Evolutionary conservation across 768 basidiomycete species (phyloP).

Genomic region (Boletus fagicola): DNA sequence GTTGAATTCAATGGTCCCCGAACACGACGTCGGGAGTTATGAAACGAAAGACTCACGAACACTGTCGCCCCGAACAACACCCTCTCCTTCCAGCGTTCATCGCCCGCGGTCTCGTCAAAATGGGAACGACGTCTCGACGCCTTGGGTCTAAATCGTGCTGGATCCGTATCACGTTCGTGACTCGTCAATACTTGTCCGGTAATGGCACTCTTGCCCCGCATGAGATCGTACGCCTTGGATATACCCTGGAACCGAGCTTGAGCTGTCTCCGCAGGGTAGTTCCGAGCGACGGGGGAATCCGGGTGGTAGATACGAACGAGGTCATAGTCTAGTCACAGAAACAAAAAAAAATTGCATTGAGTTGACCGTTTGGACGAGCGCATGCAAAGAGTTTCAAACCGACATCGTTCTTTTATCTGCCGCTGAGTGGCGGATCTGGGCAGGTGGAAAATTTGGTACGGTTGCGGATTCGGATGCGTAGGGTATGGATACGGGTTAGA

Average conservation of each 20-base stretch:
- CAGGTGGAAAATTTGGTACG: conserved; percentile 64
- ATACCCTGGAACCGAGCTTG: conserved; percentile 71
- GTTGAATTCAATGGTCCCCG: background rate
- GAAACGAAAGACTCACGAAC: conserved; percentile 37
- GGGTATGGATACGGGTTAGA: conserved; percentile 51
- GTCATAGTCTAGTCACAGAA: conserved; percentile 57
- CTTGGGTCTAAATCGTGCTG: conserved; percentile 43
- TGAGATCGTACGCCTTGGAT: conserved; percentile 61
- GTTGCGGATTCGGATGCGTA: conserved; percentile 47
- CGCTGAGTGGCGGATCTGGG: conserved; percentile 47
- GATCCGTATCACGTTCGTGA: conserved; percentile 28
- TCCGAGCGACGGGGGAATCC: conserved; percentile 51
- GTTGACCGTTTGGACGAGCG: background rate
- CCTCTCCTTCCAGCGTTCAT: conserved; percentile 69
- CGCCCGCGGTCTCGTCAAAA: conserved; percentile 41
- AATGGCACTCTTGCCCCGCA: conserved; percentile 47
- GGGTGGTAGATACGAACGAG: conserved; percentile 80
- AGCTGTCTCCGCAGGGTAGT: conserved; percentile 45
- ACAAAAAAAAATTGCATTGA: background rate
- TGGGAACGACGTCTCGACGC: conserved; percentile 43
- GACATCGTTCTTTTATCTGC: conserved; percentile 61
- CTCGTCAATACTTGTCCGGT: conserved; percentile 17
- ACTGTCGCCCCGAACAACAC: conserved; percentile 55
- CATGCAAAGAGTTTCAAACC: conserved; percentile 19
- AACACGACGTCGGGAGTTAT: background rate